Base-by-base conservation (phyloP, 495 filamentous ascomycete species). In the Staphylotrichum tortipilum region DNA sequence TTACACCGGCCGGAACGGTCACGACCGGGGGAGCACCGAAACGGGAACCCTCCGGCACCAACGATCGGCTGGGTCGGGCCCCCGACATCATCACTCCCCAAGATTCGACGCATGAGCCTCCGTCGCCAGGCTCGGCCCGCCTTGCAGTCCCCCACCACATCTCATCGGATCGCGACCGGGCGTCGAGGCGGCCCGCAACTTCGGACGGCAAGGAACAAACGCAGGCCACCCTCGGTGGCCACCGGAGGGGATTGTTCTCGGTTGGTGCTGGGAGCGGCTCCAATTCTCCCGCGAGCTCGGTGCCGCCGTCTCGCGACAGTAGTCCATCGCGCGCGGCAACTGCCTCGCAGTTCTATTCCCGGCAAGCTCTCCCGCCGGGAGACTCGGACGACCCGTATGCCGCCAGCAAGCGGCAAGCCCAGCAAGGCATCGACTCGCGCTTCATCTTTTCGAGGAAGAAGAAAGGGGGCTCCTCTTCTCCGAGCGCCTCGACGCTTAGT, bases 371-470 rank as follows among this genome's bases (percentile, higher is more conserved):
- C 34, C 90, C 88, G 4, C 72, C 80, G 10, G 88, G 85, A 15
- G 89, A 94, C 29, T 79, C 71, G 21, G 86, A 95, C 64, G 89
- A 97, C 60, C 89, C 91, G 7, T 94, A 94, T 65, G 85, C 88
- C 14, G 84, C 87, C 48, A 83, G 78, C 60, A 90, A 84, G 58
- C 83, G 90, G 15, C 81, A 82, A 19, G 81, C 82, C 4, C 88
- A 87, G 56, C 68, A 79, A 38, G 67, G 67, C 14, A 82, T 95
- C 35, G 91, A 97, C 57, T 73, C 84, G 19, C 78, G 90, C 53
- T 97, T 95, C 50, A 81, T 92, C 28, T 97, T 98, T 59, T 62
- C 70, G 30, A 53, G 79, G 75, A 59, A 78, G 64, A 69, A 76
- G 64, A 65, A 70, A 56, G 43, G 55, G 57, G 39, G 52, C 37